Base-by-base conservation (phyloP, 495 filamentous ascomycete species). In the Hypoxylon cercidicola region DNA sequence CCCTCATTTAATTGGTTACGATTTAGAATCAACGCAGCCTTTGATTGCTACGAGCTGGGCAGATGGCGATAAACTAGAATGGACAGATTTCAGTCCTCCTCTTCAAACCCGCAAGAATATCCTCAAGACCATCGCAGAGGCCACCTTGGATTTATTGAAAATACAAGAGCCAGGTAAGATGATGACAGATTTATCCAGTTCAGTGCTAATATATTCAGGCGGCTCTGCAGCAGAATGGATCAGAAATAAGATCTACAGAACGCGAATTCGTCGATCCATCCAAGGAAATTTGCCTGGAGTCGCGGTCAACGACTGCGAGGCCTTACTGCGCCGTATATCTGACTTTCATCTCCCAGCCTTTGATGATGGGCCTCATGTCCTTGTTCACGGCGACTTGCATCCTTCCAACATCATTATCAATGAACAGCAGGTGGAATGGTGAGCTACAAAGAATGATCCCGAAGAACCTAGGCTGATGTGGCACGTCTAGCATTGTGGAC, bases 361-460 rank as follows among this genome's bases (percentile, higher is more conserved):
- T n/a, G 48, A 52, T 19, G 48, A 52, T 13, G 48, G 3, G 3
- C 48, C 48, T 28, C 48, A 52, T 32, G 48, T 52, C 25, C 48
- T 52, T 34, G 48, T 52, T 7, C 48, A 52, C 20, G 48, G 48
- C 12, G 48, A 52, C 34, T n/a, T 52, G 48, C 16, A 52, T 18
- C 25, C 20, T 32, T 7, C 21, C n/a, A 52, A 52, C 48, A 52
- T 52, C 48, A 52, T 52, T 3, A n/a, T 52, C 3, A 3, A 52
- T 28, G 4, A 39, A 20, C 48, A 52, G 25, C 48, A 18, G 13
- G 25, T 52, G 25, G 48, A 52, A 52, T 52, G 48, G 48, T 32
- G n/a, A 34, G 48, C 3, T 28, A 34, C 16, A 18, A 2, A 4
- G 12, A 25, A 25, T 2, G 12, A 3, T 11, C 15, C 16, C 12